A percentile compares a stretch with the other conserved stretches of the same genome.
Conservation (phyloP, 805 yeast genomes). For the Schizosaccharomyces osmophilus region DNA sequence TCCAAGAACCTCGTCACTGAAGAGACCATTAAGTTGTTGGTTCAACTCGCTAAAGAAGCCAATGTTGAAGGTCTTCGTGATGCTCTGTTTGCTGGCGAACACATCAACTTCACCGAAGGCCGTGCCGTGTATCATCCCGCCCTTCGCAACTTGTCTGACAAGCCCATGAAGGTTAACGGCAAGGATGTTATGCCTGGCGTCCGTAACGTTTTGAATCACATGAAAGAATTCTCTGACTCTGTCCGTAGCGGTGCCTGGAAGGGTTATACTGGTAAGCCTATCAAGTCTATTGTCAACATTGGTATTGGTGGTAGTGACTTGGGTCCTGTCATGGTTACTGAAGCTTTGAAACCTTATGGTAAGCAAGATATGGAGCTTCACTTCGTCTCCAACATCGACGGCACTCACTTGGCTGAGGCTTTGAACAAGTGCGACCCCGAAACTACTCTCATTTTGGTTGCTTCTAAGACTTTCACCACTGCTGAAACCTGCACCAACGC, state of each 20-base stretch:
- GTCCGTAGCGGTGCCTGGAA: constrained; percentile 89
- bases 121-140: constrained; percentile 96
- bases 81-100: constrained; percentile 74
- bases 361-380: constrained; percentile 40
- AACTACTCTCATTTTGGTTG: constrained; percentile 48
- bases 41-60: constrained; percentile 74
- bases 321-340: constrained; percentile 98
- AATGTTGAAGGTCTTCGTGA: constrained; percentile 69
- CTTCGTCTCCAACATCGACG: constrained; percentile 95
- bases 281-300: constrained; percentile 84
- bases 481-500: constrained; percentile 97
- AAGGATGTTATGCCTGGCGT: constrained; percentile 76
- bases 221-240: constrained; percentile 79
- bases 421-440: constrained; percentile 59
- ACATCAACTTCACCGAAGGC: constrained; percentile 86
- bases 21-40: constrained; percentile 40
- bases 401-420: constrained; percentile 87
- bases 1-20: constrained; percentile 84
- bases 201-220: constrained; percentile 72
- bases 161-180: constrained; percentile 74
- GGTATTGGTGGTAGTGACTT: constrained; percentile 98
- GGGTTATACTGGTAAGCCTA: constrained; percentile 86
- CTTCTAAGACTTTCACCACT: constrained; percentile 78
- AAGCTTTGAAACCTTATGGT: constrained; percentile 80
- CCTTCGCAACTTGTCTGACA: constrained; percentile 72